Evolutionary conservation across 768 basidiomycete genomes (phyloP).

Genomic region (Naganishia friedmannii): DNA sequence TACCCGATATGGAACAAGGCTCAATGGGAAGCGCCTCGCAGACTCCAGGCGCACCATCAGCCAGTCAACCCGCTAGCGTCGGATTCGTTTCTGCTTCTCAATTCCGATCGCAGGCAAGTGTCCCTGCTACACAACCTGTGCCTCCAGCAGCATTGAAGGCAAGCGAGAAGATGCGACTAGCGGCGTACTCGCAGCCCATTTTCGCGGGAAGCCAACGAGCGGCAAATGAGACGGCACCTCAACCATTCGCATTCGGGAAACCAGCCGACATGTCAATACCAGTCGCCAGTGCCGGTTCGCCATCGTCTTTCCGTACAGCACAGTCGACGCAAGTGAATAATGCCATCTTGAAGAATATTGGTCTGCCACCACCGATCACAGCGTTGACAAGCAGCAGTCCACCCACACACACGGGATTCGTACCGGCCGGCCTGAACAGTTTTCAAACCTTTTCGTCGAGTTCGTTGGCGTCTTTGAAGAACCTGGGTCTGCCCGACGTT

Average conservation of each 20-base stretch:
- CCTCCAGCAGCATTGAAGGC: slow-evolving; percentile 26
- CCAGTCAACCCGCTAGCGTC: not conserved
- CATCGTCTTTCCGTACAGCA: slow-evolving; percentile 28
- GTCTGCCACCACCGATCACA: slow-evolving; percentile 38
- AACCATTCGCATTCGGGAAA: slow-evolving; percentile 22
- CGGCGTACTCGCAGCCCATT: slow-evolving; percentile 7
- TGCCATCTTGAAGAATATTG: slow-evolving; percentile 44
- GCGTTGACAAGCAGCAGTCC: slow-evolving; percentile 19
- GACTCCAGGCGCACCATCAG: not conserved
- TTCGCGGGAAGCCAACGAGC: slow-evolving; percentile 13
- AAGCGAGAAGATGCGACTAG: slow-evolving; percentile 9
- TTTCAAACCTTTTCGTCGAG: slow-evolving; percentile 40
- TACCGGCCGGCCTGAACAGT: slow-evolving; percentile 28
- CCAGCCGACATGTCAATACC: slow-evolving; percentile 20
- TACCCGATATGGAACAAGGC: slow-evolving; percentile 35
- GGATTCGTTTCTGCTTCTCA: slow-evolving; percentile 34
- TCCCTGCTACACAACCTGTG: slow-evolving; percentile 13
- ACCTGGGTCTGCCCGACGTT: slow-evolving; percentile 36
- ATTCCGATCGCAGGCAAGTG: not conserved
- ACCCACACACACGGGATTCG: slow-evolving; percentile 24
- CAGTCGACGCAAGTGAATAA: slow-evolving; percentile 37
- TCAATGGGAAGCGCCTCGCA: slow-evolving; percentile 6
- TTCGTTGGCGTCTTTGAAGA: slow-evolving; percentile 43
- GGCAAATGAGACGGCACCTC: slow-evolving; percentile 18
- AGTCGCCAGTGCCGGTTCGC: not conserved